phyloP scores from a whole-genome alignment of 139 green algal genomes.

The Tetradesmus obliquus region DNA sequence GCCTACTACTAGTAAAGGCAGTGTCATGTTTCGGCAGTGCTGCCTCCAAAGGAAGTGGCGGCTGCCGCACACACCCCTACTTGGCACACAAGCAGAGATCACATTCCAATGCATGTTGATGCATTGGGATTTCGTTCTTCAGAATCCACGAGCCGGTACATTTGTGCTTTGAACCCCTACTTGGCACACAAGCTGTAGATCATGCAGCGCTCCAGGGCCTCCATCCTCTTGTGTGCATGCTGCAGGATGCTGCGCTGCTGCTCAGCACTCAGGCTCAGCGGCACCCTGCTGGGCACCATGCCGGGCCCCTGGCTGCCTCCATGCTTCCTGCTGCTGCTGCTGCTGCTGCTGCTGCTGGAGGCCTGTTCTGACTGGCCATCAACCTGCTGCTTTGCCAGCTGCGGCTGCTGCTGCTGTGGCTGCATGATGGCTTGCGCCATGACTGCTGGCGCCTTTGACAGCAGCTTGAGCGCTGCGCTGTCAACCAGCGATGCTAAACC shows the following conservation, averaged over 20 bases:
- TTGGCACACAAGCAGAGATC: too few relatives aligned
- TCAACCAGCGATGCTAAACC: conserved; percentile 6
- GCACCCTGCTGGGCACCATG: background rate
- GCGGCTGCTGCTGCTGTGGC: conserved; percentile 2
- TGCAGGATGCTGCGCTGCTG: background rate
- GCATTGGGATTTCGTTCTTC: too few relatives aligned
- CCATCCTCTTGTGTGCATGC: background rate
- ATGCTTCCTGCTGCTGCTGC: background rate
- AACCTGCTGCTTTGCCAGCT: background rate
- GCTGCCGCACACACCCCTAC: too few relatives aligned
- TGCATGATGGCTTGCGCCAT: background rate
- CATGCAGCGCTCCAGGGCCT: conserved; percentile 5
- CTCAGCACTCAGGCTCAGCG: background rate
- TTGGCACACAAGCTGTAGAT: conserved; percentile 23
- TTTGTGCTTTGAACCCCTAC: background rate
- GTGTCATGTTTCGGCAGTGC: too few relatives aligned
- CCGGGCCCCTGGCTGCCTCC: background rate
- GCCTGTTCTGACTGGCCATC: background rate
- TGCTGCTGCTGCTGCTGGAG: background rate
- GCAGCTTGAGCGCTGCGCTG: conserved; percentile 25
- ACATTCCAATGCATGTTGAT: too few relatives aligned
- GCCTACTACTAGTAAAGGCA: too few relatives aligned
- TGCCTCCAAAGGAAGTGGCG: too few relatives aligned
- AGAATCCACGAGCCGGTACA: too few relatives aligned
- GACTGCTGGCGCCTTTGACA: background rate